These are phyloP conservation scores for Neofusicoccum parvum DNA, from an alignment of 2,329 filamentous ascomycete genomes.

Conservation along the genomic window DNA sequence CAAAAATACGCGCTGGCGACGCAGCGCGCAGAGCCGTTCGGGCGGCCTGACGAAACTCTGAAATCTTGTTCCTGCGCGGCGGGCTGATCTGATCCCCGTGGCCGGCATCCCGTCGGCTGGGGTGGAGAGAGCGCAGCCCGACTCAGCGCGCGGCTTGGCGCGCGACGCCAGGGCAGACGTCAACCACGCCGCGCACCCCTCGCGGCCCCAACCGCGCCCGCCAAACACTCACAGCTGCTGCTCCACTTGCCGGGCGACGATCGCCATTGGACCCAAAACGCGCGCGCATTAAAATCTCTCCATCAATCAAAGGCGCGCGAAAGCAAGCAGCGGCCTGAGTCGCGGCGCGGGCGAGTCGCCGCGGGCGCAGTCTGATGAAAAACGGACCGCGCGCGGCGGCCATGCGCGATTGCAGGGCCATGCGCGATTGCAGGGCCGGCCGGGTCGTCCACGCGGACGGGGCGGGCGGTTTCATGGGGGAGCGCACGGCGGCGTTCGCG, in stretches of 20 bases:
- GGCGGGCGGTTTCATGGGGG: conserved; percentile 1
- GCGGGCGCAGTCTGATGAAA: neutral
- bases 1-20: neutral
- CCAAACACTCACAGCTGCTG: neutral
- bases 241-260: conserved; percentile 1
- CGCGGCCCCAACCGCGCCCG: neutral
- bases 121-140: neutral
- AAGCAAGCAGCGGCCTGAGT: neutral
- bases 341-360: neutral
- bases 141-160: conserved; percentile 4
- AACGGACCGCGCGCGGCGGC: conserved; percentile 10
- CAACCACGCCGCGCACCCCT: neutral
- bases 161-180: conserved; percentile 5
- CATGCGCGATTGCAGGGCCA: conserved; percentile 11
- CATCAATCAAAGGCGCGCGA: conserved; percentile 7
- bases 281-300: conserved; percentile 16
- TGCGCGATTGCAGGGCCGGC: conserved; percentile 9
- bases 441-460: conserved; percentile 9
- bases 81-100: neutral
- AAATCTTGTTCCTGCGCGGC: neutral
- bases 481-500: neutral
- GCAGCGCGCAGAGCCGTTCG: neutral
- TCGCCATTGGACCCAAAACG: conserved; percentile 7
- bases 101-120: conserved; percentile 5
- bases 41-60: conserved; percentile 1